phyloP scores from a whole-genome alignment of 225 moss, liverwort and hornwort genomes.

The Anthoceros angustus region DNA sequence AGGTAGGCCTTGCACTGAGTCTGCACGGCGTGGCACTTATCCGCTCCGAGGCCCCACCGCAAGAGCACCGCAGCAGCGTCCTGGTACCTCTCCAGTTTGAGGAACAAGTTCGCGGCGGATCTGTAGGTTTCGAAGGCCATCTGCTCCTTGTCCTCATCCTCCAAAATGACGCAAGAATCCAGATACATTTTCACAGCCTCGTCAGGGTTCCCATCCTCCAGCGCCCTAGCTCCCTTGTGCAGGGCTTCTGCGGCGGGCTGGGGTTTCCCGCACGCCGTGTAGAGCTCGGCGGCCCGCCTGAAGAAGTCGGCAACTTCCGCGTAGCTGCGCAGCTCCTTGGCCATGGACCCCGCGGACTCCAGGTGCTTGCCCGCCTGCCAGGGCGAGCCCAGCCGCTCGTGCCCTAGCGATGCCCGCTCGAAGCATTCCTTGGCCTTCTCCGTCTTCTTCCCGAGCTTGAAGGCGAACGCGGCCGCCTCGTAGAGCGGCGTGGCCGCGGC shows the following conservation, averaged over 20 bases:
- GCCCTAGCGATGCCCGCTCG: too few species aligned
- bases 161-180: slow-evolving; percentile 78
- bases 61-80: slow-evolving; percentile 77
- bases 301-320: slow-evolving; percentile 47
- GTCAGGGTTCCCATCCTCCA: slow-evolving; percentile 67
- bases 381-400: too few species aligned
- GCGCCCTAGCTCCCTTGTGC: slow-evolving; percentile 77
- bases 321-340: too few species aligned
- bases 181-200: slow-evolving; percentile 75
- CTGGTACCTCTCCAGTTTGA: slow-evolving; percentile 54
- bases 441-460: too few species aligned
- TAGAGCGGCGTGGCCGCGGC: too few species aligned
- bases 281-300: slow-evolving; percentile 59
- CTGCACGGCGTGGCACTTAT: slow-evolving; percentile 65
- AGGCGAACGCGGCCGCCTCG: too few species aligned
- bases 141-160: slow-evolving; percentile 88
- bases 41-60: slow-evolving; percentile 85
- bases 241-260: slow-evolving; percentile 94
- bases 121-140: slow-evolving; percentile 96
- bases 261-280: slow-evolving; percentile 62
- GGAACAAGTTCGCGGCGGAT: slow-evolving; percentile 52
- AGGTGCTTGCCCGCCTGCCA: too few species aligned
- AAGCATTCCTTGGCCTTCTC: too few species aligned
- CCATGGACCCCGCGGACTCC: too few species aligned
- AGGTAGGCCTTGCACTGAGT: slow-evolving; percentile 94